phyloP scores from a whole-genome alignment of 2,329 filamentous ascomycete genomes.

The Penicillium hordei region DNA sequence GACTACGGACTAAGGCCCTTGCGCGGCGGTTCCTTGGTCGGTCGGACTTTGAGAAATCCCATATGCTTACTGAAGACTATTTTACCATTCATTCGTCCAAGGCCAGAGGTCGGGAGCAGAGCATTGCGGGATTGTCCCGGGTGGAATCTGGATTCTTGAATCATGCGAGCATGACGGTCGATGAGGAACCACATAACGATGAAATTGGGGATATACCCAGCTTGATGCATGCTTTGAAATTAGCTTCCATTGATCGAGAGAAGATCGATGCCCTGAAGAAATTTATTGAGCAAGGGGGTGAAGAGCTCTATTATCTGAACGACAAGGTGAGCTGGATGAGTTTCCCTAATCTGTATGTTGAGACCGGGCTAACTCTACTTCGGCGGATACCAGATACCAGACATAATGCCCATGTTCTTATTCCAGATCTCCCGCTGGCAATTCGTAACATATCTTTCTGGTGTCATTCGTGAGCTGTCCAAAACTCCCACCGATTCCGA shows the following conservation, averaged over 20 bases:
- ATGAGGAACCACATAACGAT: slow-evolving; percentile 48
- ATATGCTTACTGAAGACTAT: slow-evolving; percentile 73
- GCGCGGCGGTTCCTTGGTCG: slow-evolving; percentile 29
- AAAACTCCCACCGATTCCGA: slow-evolving; percentile 46
- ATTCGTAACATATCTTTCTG: slow-evolving; percentile 68
- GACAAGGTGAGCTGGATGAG: slow-evolving; percentile 50
- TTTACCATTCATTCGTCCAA: slow-evolving; percentile 69
- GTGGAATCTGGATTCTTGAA: slow-evolving; percentile 32
- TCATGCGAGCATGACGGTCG: slow-evolving; percentile 44
- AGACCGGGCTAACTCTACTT: neutral
- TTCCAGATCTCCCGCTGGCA: slow-evolving; percentile 85
- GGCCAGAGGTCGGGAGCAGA: slow-evolving; percentile 44
- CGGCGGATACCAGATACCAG: slow-evolving; percentile 60
- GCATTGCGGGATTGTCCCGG: slow-evolving; percentile 35
- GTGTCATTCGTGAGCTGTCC: slow-evolving; percentile 58
- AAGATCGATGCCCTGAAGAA: slow-evolving; percentile 80
- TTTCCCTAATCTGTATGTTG: neutral
- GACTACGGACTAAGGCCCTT: slow-evolving; percentile 67
- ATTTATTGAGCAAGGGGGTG: slow-evolving; percentile 74
- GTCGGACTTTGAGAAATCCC: slow-evolving; percentile 47
- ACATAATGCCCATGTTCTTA: slow-evolving; percentile 81
- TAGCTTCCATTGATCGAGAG: slow-evolving; percentile 80
- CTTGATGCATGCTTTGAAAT: slow-evolving; percentile 67
- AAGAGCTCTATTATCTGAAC: slow-evolving; percentile 73
- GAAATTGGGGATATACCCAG: slow-evolving; percentile 65